phyloP scores from a whole-genome alignment of 2,329 filamentous ascomycete species.

The Tolypocladium tropicale region DNA sequence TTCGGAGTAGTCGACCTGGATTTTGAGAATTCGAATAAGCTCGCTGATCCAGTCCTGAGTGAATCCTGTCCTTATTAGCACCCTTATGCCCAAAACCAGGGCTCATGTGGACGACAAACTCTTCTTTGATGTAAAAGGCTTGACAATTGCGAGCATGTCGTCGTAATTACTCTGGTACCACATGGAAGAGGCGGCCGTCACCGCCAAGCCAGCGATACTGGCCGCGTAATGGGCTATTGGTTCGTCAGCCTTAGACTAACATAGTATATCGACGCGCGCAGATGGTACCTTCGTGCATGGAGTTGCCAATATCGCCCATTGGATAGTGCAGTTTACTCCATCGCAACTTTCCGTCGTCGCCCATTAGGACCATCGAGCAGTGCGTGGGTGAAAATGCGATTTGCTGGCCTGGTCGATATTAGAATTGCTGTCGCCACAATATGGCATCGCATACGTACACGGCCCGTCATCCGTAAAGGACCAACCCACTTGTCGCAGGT shows the following conservation, averaged over 20 bases:
- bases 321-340: slow-evolving; percentile 48
- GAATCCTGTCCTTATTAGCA: slow-evolving; percentile 35
- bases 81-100: neutral
- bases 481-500: slow-evolving; percentile 70
- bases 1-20: slow-evolving; percentile 72
- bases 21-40: slow-evolving; percentile 57
- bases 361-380: slow-evolving; percentile 47
- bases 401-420: slow-evolving; percentile 37
- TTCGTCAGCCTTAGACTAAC: slow-evolving; percentile 5
- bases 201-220: slow-evolving; percentile 51
- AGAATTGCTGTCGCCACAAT: neutral
- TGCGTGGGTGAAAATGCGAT: slow-evolving; percentile 51
- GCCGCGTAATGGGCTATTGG: slow-evolving; percentile 41
- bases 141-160: slow-evolving; percentile 61
- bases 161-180: slow-evolving; percentile 46
- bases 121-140: slow-evolving; percentile 30
- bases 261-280: neutral
- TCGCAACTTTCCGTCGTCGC: slow-evolving; percentile 46
- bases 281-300: slow-evolving; percentile 36
- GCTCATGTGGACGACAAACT: slow-evolving; percentile 9
- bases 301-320: slow-evolving; percentile 35
- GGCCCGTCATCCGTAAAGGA: slow-evolving; percentile 55
- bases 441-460: slow-evolving; percentile 34
- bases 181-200: slow-evolving; percentile 36
- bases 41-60: slow-evolving; percentile 54